These are phyloP conservation scores for Rhynchosporium agropyri DNA, from an alignment of 2,329 filamentous ascomycete genomes.

Conservation along the genomic window DNA sequence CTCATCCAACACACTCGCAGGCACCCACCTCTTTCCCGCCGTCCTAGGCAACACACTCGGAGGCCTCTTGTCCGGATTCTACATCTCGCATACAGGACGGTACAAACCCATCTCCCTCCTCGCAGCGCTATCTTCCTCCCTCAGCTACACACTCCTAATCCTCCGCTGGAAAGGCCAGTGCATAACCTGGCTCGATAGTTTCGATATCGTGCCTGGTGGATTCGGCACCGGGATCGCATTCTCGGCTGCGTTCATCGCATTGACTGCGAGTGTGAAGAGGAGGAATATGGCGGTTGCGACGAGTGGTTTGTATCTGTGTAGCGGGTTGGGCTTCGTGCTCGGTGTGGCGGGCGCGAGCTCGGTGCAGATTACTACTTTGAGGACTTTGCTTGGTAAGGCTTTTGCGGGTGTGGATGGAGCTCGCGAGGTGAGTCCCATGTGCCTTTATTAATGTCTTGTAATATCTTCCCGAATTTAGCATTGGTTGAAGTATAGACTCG, in stretches of 20 bases:
- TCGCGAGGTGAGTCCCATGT: constrained; percentile 15
- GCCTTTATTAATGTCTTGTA: background rate
- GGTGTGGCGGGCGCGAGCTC: constrained; percentile 33
- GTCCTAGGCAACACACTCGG: constrained; percentile 69
- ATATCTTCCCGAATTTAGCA: background rate
- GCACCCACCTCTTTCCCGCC: constrained; percentile 65
- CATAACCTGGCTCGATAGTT: constrained; percentile 56
- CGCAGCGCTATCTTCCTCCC: constrained; percentile 52
- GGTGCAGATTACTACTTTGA: constrained; percentile 27
- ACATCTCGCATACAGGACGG: constrained; percentile 52
- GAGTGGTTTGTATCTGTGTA: constrained; percentile 50
- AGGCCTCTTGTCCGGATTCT: constrained; percentile 58
- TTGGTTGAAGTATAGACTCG: no score
- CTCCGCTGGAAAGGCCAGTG: constrained; percentile 60
- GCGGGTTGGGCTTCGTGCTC: constrained; percentile 31
- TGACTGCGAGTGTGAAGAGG: constrained; percentile 50
- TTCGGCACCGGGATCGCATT: constrained; percentile 53
- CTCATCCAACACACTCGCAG: constrained; percentile 59
- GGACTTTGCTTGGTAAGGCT: background rate
- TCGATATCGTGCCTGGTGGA: constrained; percentile 62
- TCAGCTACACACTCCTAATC: constrained; percentile 56
- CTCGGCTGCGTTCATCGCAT: constrained; percentile 52
- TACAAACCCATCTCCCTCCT: constrained; percentile 59
- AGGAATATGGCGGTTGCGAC: constrained; percentile 53
- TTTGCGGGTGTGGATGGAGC: constrained; percentile 16